phyloP scores from a whole-genome alignment of 352 stramenopile species.

The Phytophthora pistaciae region DNA sequence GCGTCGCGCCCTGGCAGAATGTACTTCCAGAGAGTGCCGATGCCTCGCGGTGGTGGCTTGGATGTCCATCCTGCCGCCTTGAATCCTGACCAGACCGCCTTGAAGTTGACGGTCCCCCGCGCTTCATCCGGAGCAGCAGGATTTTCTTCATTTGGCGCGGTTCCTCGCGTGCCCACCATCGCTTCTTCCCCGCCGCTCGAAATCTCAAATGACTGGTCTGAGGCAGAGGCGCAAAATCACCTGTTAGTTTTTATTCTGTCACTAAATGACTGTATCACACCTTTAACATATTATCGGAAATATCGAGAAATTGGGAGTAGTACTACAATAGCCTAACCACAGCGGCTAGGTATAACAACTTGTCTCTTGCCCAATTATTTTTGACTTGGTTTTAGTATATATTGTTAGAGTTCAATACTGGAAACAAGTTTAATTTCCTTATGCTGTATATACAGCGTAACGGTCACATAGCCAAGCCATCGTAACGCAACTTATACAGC shows the following conservation, averaged over 20 bases:
- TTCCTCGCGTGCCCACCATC: not conserved
- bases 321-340: not conserved
- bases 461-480: not conserved
- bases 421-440: not conserved
- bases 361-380: not conserved
- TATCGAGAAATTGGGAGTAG: not conserved
- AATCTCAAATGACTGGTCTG: not conserved
- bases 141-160: not conserved
- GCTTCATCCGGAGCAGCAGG: not conserved
- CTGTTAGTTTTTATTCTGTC: not conserved
- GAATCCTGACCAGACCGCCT: not conserved
- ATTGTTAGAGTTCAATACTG: not conserved
- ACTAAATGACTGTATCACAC: not conserved
- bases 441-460: conserved; percentile 2
- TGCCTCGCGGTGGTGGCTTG: not conserved
- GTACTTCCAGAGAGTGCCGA: not conserved
- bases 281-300: not conserved
- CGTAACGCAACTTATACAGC: not conserved
- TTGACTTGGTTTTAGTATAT: not conserved
- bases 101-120: not conserved
- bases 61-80: not conserved
- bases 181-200: not conserved
- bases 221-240: not conserved
- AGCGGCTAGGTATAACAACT: not conserved
- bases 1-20: not conserved